Evolutionary conservation across 306 rosid genomes (phyloP).

Genomic region (Dalbergia oliveri): DNA sequence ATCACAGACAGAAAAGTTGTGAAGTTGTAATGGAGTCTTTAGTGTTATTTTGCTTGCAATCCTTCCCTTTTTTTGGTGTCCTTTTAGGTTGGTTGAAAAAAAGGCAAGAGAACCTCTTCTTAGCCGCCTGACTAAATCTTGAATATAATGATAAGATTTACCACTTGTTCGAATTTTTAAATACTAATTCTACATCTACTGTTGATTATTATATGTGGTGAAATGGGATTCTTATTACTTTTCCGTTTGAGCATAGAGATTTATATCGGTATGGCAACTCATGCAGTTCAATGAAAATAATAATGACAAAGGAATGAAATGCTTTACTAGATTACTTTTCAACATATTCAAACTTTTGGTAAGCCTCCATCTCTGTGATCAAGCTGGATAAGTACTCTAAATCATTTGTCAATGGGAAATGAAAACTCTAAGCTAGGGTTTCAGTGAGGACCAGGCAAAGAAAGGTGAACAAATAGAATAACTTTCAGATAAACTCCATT

Average conservation of each 20-base stretch:
- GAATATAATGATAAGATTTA: conserved; percentile 40
- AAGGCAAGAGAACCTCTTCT: conserved; percentile 35
- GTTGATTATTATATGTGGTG: not conserved
- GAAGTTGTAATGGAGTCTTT: not conserved
- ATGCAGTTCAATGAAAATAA: conserved; percentile 22
- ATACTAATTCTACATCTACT: not conserved
- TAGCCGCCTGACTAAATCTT: conserved; percentile 21
- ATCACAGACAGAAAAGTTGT: conserved; percentile 9
- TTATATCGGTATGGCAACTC: not conserved
- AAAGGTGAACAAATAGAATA: conserved; percentile 25
- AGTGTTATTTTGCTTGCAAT: not conserved
- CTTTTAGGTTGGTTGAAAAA: conserved; percentile 18
- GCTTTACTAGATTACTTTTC: conserved; percentile 3
- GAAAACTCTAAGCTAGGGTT: conserved; percentile 38
- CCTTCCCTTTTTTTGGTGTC: not conserved
- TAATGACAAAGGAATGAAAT: conserved; percentile 20
- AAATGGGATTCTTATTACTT: not conserved
- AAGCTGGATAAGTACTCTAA: not conserved
- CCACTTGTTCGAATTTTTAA: conserved; percentile 19
- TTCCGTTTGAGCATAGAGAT: not conserved
- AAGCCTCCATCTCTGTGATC: not conserved
- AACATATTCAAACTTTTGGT: not conserved
- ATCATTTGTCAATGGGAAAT: conserved; percentile 14
- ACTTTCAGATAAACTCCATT: not conserved
- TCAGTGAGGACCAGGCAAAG: conserved; percentile 34